These are phyloP conservation scores for Tolypocladium tropicale DNA, from an alignment of 2,329 filamentous ascomycete genomes.

Conservation along the genomic window DNA sequence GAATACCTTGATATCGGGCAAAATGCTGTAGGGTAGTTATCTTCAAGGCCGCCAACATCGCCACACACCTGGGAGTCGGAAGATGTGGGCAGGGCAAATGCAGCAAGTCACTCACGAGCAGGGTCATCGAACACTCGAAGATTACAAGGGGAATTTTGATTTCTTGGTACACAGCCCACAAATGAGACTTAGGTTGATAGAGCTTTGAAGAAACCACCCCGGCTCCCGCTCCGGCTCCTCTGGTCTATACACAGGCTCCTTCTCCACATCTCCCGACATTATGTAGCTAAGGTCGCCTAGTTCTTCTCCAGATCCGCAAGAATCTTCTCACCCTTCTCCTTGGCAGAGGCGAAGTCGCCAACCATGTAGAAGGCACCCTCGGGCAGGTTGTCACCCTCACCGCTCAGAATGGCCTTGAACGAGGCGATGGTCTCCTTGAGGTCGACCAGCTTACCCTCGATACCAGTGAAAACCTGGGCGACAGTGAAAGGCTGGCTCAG, in stretches of 20 bases:
- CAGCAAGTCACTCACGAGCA: not conserved
- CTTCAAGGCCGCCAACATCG: no score
- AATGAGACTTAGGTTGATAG: constrained; percentile 42
- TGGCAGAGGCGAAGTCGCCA: constrained; percentile 86
- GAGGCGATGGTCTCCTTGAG: constrained; percentile 96
- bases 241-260: constrained; percentile 47
- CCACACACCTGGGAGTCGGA: not conserved
- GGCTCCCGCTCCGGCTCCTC: constrained; percentile 39
- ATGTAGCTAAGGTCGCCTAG: constrained; percentile 29
- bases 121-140: not conserved
- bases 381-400: constrained; percentile 91
- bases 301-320: constrained; percentile 78
- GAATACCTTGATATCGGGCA: no score
- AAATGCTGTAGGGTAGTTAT: not conserved
- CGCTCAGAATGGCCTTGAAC: constrained; percentile 94
- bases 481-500: constrained; percentile 97
- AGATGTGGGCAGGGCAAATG: no score
- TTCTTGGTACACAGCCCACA: constrained; percentile 54
- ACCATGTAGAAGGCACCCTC: constrained; percentile 98
- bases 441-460: constrained; percentile 94
- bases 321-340: constrained; percentile 99
- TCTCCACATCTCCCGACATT: constrained; percentile 23
- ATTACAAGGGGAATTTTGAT: constrained; percentile 35
- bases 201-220: constrained; percentile 40
- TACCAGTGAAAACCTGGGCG: constrained; percentile 73